Evolutionary conservation across 257 asterid species (phyloP), one percentile per base, ranked within the genome.

Genomic region (Thymus mandschuricus): DNA sequence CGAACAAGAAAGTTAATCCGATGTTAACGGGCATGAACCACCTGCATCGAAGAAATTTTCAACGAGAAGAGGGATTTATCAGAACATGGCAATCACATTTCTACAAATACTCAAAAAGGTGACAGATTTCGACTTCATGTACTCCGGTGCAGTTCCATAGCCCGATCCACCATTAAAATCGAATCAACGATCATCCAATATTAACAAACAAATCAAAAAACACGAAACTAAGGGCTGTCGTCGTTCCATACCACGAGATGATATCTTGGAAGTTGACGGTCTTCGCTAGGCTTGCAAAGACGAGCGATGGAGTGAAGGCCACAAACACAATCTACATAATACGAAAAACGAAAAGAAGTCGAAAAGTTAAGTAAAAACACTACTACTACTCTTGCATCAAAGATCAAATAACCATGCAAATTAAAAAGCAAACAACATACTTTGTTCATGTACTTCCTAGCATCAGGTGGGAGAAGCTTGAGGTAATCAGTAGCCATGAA

Each of bases 21-120:
- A 91, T 82, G 78, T 91, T 94, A 1, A 91, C 73, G 1, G 97
- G 97, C 99, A 94, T 94, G 80, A 91, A 94, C 98, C 99, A 94
- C 99, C 97, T 94, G 13, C 57, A 43, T 41, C 58, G 5, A 43
- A 50, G 2, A 13, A 45, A 54, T 5, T n/a, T 30, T 9, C 10
- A n/a, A 5, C 5, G 30, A 9, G 6, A 57, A 56, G 3, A 40
- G 2, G 3, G 11, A 44, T 45, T 33, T 1, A 27, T 15, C 61
- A 34, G 15, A 21, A 10, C 0, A 21, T 15, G 49, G 10, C 10
- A 43, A 29, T 12, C 30, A 65, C 33, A n/a, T 13, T 13, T 35
- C 66, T 13, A 10, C 45, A 33, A 12, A 43, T 31, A 59, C 45
- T 50, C 10, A 13, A 12, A 21, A 50, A 41, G 46, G 15, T 6